Base-by-base conservation (phyloP, 2,329 filamentous ascomycete genomes). In the Coccinonectria pachysandricola region DNA sequence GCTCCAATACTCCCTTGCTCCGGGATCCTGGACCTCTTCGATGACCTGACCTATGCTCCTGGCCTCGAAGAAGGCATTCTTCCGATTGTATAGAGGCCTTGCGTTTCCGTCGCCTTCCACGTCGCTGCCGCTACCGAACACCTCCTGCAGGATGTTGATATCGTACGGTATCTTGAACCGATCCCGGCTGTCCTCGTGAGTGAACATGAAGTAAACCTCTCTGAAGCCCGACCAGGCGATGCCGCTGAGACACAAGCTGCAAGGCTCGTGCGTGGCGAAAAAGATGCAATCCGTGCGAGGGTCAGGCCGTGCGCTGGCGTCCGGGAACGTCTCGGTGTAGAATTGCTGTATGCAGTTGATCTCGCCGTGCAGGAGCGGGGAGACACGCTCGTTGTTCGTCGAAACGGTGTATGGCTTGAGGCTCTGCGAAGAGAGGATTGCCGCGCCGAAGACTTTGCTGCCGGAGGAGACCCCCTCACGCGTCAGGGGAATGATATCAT, bases 271-370 rank as follows among this genome's bases (percentile, higher is more conserved):
- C 0, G 69, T 72, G 4, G 67, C 64, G 32, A 73, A 60, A 53
- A 74, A 73, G 43, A 74, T 42, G 50, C 68, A 72, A 40, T 68
- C 64, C 7, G 50, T 47, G 4, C 39, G 34, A 2, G 60, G 52
- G 19, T 47, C 46, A 0, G 62, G 60, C 1, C 63, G 55, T 8
- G 51, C 39, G 18, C 45, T 32, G 3, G 60, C 40, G 23, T 48
- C 35, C 8, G 56, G 45, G 32, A 52, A 50, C 12, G 42, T 41
- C 1, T 44, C 43, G 0, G 56, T 56, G 49, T 69, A 73, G 53
- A 73, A 73, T 16, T 62, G 50, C 39, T 71, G 67, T 48, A 74
- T 71, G 54, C 68, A 73, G 47, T 71, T 68, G 47, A 73, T 70
- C 38, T 74, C 69, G 34, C 68, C 69, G 45, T 73, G 69, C 7